A percentile compares a stretch with the other conserved stretches of the same genome.
phyloP scores from a whole-genome alignment of 2,329 filamentous ascomycete genomes.

The Colletotrichum higginsianum region DNA sequence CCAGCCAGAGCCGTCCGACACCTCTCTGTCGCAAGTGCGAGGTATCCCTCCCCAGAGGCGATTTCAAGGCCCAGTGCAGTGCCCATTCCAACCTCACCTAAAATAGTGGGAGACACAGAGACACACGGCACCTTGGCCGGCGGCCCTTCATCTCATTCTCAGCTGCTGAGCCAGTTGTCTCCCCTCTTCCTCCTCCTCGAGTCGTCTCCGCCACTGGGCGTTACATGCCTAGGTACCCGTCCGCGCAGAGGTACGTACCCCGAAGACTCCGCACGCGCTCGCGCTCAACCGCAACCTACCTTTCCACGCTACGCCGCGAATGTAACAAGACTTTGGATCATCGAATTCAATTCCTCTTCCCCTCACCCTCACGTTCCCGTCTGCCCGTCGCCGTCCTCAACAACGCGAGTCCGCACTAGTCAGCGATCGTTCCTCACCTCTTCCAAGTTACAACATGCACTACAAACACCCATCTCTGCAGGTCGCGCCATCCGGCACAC shows the following conservation, averaged over 20 bases:
- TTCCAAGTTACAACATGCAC: background rate
- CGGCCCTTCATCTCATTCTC: conserved; percentile 10
- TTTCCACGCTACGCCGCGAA: conserved; percentile 27
- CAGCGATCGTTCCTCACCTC: conserved; percentile 13
- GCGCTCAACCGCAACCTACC: conserved; percentile 15
- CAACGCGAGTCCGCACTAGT: conserved; percentile 27
- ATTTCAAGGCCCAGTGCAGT: conserved; percentile 7
- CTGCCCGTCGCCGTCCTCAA: background rate
- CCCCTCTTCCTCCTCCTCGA: background rate
- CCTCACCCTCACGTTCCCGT: conserved; percentile 24
- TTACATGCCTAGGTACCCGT: background rate
- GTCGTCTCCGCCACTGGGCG: too few relatives aligned
- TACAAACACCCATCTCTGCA: background rate
- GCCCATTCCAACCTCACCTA: conserved; percentile 10
- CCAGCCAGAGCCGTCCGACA: background rate
- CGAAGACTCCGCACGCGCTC: background rate
- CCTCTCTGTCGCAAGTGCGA: background rate
- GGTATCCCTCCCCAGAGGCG: background rate
- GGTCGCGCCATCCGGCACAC: background rate
- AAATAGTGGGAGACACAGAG: conserved; percentile 25
- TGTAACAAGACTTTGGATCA: conserved; percentile 1
- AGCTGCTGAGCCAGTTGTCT: background rate
- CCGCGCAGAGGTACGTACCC: conserved; percentile 12
- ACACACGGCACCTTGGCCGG: conserved; percentile 9
- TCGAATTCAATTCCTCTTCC: conserved; percentile 19